Evolutionary conservation across 1,284 basidiomycete genomes (phyloP).

Genomic region (Ceratobasidium sp.): DNA sequence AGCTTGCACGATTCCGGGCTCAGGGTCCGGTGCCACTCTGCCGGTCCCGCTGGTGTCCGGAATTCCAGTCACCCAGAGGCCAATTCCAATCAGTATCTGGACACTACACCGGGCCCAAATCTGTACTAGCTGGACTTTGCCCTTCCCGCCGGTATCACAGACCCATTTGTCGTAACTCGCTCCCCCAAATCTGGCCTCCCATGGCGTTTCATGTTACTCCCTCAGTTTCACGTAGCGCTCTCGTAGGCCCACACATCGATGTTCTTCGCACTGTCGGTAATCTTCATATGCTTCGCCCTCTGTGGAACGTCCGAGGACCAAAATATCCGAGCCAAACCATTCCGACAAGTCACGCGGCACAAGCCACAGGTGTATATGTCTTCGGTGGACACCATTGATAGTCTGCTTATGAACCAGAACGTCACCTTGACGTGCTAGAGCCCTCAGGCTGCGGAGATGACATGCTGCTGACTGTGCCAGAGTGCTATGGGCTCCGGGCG

Average conservation of each 20-base stretch:
- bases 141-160: constrained; percentile 20
- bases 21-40: background rate
- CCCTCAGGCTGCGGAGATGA: constrained; percentile 5
- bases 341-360: constrained; percentile 31
- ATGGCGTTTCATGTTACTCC: constrained; percentile 9
- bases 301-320: constrained; percentile 16
- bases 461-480: background rate
- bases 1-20: background rate
- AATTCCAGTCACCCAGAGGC: constrained; percentile 1
- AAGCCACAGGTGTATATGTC: background rate
- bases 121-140: background rate
- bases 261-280: constrained; percentile 27
- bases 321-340: constrained; percentile 28
- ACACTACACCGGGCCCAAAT: background rate
- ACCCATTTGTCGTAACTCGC: constrained; percentile 18
- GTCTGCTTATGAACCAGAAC: background rate
- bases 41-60: background rate
- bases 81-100: constrained; percentile 22
- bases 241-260: background rate
- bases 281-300: constrained; percentile 12
- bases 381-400: constrained; percentile 40
- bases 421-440: constrained; percentile 28
- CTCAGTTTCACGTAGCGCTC: constrained; percentile 19
- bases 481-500: background rate
- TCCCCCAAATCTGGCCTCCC: background rate